Percentiles rank a stretch among this genome's conserved stretches.
Evolutionary conservation across 352 stramenopile genomes (phyloP).

Genomic region (Globisporangium parvum): DNA sequence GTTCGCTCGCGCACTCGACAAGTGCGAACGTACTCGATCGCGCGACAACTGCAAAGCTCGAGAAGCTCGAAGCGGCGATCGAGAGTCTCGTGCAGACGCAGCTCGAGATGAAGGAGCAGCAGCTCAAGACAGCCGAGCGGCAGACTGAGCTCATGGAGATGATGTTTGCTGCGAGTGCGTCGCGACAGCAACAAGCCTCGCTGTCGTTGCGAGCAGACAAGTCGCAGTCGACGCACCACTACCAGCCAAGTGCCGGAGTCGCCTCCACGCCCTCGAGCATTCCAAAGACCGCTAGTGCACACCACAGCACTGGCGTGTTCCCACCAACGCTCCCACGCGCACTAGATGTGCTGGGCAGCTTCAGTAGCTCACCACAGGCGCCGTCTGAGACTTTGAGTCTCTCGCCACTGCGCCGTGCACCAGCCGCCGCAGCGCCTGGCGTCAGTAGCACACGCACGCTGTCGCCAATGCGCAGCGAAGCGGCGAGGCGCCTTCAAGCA

Average conservation of each 20-base stretch:
- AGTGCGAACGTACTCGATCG: conserved; percentile 11
- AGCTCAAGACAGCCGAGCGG: conserved; percentile 21
- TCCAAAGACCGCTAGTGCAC: not conserved
- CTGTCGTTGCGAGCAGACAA: conserved; percentile 10
- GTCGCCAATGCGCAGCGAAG: not conserved
- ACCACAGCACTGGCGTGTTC: not conserved
- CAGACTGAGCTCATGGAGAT: conserved; percentile 34
- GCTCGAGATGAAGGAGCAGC: conserved; percentile 39
- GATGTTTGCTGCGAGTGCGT: conserved; percentile 14
- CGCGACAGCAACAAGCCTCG: not conserved
- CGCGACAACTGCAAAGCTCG: conserved; percentile 26
- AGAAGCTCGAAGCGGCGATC: conserved; percentile 44
- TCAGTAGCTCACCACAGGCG: no score
- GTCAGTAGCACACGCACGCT: not conserved
- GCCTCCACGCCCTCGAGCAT: not conserved
- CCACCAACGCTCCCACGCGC: no score
- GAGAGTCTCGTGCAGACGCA: conserved; percentile 28
- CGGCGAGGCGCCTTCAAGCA: not conserved
- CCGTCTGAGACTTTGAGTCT: not conserved
- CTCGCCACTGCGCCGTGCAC: not conserved
- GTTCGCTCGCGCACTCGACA: not conserved
- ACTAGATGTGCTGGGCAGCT: not conserved
- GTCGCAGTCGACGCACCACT: not conserved
- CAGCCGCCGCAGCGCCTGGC: not conserved
- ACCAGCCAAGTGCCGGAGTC: no score